Base-by-base conservation (phyloP, 441 rosid species). In the Breynia disticha region DNA sequence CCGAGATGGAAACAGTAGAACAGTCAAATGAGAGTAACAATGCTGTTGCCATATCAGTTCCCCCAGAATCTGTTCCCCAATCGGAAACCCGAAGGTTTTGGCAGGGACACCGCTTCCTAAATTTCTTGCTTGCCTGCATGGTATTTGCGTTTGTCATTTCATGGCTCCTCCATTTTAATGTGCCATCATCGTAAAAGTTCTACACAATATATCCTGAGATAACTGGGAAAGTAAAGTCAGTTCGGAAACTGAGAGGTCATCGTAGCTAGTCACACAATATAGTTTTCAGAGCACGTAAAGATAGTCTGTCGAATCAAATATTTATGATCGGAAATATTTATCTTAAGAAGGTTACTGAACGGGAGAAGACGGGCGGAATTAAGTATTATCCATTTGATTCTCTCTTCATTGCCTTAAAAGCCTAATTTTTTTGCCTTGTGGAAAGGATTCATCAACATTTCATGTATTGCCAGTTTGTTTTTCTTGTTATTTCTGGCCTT, bases 161-260 rank as follows among this genome's bases (percentile, higher is more conserved):
- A 1, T 79, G 85, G 85, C 78, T 79, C 50, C 74, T 79, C 50
- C 85, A 76, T 72, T 79, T 76, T 52, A 63, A 68, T 20, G 76
- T 72, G 54, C 69, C 75, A 28, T 64, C 82, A 21, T 54, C 66
- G 18, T 68, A 67, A 69, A 55, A 28, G 0, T 28, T 53, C 57
- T 56, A 38, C 62, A 56, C 28, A 45, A 38, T 20, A 46, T 24
- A 7, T 12, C 39, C 44, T 41, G 41, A 9, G 32, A 20, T n/a
- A 24, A 48, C 20, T 37, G 8, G 17, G 32, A 28, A 4, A 15
- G 7, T 28, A 28, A 28, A 28, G 35, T 28, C 35, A 28, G 8
- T 28, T 28, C 35, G 8, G 35, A 28, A 28, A 5, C 35, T 28
- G 35, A 28, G 39, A 7, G 9, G n/a, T 41, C 15, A 3, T 15